These are phyloP conservation scores for Alternaria panax DNA, from an alignment of 2,329 filamentous ascomycete genomes.

Conservation along the genomic window DNA sequence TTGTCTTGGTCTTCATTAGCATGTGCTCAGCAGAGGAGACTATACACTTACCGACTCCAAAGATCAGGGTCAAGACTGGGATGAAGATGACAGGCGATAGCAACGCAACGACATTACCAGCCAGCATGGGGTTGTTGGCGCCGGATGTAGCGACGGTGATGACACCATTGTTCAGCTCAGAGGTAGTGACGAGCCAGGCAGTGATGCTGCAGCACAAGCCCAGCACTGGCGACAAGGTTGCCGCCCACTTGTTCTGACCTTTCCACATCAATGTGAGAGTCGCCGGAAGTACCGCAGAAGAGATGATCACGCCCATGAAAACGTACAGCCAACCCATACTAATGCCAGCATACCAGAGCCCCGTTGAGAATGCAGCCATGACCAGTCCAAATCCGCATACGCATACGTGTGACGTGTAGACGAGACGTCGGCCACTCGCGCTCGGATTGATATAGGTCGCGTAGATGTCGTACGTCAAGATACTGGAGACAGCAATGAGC, in stretches of 20 bases:
- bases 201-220: constrained; percentile 73
- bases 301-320: constrained; percentile 91
- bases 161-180: constrained; percentile 43
- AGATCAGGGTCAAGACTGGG: constrained; percentile 73
- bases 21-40: background rate
- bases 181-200: constrained; percentile 48
- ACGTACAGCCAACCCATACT: constrained; percentile 85
- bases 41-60: constrained; percentile 55
- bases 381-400: constrained; percentile 78
- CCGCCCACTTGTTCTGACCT: constrained; percentile 78
- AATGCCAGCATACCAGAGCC: constrained; percentile 58
- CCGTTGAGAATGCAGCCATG: constrained; percentile 81
- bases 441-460: constrained; percentile 80
- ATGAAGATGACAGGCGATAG: constrained; percentile 78
- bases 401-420: constrained; percentile 77
- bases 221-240: constrained; percentile 70
- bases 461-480: constrained; percentile 88
- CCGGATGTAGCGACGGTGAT: constrained; percentile 60
- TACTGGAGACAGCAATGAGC: constrained; percentile 75
- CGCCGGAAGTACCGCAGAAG: constrained; percentile 81
- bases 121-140: constrained; percentile 80
- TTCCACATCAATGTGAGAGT: constrained; percentile 82
- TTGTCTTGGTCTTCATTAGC: constrained; percentile 72
- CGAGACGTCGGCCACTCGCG: constrained; percentile 76
- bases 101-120: constrained; percentile 82